Evolutionary conservation across 192 early-diverging fungal genomes (phyloP).

Genomic region (Phycomyces blakesleeanus): DNA sequence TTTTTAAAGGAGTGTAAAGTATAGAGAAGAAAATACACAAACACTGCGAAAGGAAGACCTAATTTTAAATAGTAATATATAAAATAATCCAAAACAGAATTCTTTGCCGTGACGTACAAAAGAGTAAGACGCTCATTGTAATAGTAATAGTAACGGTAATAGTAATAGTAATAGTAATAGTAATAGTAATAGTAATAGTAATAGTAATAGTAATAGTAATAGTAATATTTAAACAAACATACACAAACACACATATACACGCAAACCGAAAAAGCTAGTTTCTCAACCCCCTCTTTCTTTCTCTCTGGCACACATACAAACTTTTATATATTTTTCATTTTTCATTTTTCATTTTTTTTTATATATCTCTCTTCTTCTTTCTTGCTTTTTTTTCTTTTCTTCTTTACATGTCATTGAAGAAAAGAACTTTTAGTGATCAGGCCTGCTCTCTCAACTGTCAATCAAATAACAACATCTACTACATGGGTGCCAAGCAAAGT

Average conservation of each 20-base stretch:
- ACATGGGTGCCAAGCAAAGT: slow-evolving; percentile 30
- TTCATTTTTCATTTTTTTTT: not conserved
- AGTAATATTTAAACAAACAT: not conserved
- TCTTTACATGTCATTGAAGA: slow-evolving; percentile 23
- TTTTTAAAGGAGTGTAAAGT: no score
- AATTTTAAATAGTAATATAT: not conserved
- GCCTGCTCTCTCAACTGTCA: slow-evolving; percentile 9
- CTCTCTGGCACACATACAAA: no score
- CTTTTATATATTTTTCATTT: no score
- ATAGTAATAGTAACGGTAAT: not conserved
- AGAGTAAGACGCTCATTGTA: no score
- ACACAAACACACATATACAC: no score
- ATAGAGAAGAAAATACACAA: not conserved
- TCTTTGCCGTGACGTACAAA: no score
- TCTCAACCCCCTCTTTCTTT: not conserved
- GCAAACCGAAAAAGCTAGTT: no score
- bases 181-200: not conserved
- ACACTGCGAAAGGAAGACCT: not conserved
- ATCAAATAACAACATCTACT: slow-evolving; percentile 15
- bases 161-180: not conserved
- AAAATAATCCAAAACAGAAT: not conserved
- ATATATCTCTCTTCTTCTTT: not conserved
- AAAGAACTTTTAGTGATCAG: slow-evolving; percentile 14
- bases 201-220: not conserved
- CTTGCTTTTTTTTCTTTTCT: not conserved